Base-by-base conservation (phyloP, 192 early-diverging fungal genomes). In the Coemansia sp. region DNA sequence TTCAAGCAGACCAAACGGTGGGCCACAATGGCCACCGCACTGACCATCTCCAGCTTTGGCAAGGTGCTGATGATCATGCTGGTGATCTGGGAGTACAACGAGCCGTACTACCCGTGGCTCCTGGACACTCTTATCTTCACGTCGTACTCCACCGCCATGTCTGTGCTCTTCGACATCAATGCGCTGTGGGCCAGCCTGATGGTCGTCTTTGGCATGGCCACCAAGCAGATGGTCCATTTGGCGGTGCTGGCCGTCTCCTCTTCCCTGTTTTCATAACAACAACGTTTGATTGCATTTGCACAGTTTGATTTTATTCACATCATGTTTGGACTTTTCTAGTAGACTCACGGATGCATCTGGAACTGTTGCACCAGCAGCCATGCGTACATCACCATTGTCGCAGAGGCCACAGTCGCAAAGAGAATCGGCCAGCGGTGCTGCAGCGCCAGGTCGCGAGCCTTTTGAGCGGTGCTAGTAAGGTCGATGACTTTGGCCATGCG, bases 81-180 rank as follows among this genome's bases (percentile, higher is more conserved):
- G 85, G 93, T 94, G 3, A 90, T 96, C 53, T 96, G 94, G 94
- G 89, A 94, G 62, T 94, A 94, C 69, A 87, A 87, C 33, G 86
- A 90, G 66, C 69, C 90, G 4, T 88, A 92, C n/a, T 88, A 91
- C 52, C 87, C 90, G 14, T 92, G 91, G 91, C 70, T 92, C 19
- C 84, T 96, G 34, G 92, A 86, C 70, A 75, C 88, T 25, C 77
- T 94, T 11, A 87, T 90, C 8, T 82, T 94, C 8, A 89, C 87
- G 8, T 92, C 90, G 20, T 91, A 93, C 63, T 72, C 87, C 0
- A 87, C 88, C 19, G 92, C 92, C 2, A 57, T 92, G 1, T 76
- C 82, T 17, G 79, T 76, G 43, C 67, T 82, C 29, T 74, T 82
- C 45, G 79, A 82, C 61, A 67, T 72, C 17, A 52, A 65, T 33